Conservation (phyloP, 2,329 filamentous ascomycete genomes). For the Cadophora sp. region DNA sequence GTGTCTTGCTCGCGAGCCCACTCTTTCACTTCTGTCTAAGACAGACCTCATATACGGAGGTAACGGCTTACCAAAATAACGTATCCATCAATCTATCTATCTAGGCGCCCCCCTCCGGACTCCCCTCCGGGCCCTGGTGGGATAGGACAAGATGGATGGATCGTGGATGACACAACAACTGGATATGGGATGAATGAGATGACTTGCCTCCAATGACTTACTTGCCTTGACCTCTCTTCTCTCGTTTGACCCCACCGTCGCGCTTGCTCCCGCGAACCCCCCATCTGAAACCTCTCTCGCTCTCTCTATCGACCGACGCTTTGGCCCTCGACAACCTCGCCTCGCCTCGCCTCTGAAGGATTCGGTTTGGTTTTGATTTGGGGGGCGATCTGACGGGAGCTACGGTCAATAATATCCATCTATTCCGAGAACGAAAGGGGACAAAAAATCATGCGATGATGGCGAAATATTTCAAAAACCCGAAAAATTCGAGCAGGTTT, state of each 20-base stretch:
- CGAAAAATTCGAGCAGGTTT: too few relatives aligned
- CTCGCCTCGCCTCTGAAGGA: background rate
- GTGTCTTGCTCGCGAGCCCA: background rate
- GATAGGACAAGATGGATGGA: too few relatives aligned
- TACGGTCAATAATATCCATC: too few relatives aligned
- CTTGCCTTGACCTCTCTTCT: too few relatives aligned
- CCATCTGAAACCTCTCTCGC: slow-evolving; percentile 26
- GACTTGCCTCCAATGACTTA: slow-evolving; percentile 26
- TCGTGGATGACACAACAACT: too few relatives aligned
- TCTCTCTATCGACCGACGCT: slow-evolving; percentile 25
- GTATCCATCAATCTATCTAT: too few relatives aligned
- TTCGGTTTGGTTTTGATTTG: background rate
- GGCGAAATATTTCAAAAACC: too few relatives aligned
- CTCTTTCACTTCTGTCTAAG: background rate
- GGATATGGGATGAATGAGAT: slow-evolving; percentile 26
- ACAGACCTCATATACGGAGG: slow-evolving; percentile 1
- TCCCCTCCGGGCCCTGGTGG: too few relatives aligned
- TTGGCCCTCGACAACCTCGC: slow-evolving; percentile 24
- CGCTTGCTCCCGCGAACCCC: slow-evolving; percentile 28
- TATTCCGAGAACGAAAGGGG: too few relatives aligned
- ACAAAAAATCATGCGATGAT: too few relatives aligned
- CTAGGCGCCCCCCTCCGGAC: too few relatives aligned
- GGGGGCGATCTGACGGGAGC: too few relatives aligned
- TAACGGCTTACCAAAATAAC: background rate
- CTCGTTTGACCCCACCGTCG: background rate